Evolutionary conservation across 345 rosid species (phyloP), one percentile per base, ranked within the genome.

Genomic region (Triadica sebifera): DNA sequence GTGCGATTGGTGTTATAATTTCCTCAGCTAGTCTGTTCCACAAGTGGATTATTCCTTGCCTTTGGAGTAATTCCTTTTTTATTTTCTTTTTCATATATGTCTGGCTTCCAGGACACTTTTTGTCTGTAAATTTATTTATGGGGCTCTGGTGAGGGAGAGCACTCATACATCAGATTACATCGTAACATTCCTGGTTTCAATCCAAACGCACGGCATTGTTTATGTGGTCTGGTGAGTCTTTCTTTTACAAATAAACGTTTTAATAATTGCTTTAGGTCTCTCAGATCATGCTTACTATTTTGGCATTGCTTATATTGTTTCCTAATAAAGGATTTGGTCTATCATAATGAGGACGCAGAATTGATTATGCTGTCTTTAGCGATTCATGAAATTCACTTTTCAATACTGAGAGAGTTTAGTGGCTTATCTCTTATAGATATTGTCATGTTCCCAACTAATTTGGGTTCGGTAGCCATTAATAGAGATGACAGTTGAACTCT

Each of bases 381-480:
- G 39, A 93, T 98, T 25, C 99, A 96, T 65, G 99, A 96, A 87
- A 77, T 96, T 88, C 98, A 96, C 87, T 96, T 96, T 81, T 96
- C 99, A 73, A 89, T 96, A 67, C 84, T 96, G 76, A 90, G 98
- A 86, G 99, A 96, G 99, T 98, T 96, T 9, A 52, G 80, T 71
- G 20, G 43, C 39, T 47, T 70, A 16, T 46, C 68, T 73, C 68
- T 73, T 38, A 68, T 81, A 65, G 56, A 51, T 67, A 59, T 29
- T n/a, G 41, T 65, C 66, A 34, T 61, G 38, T 43, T 52, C 77
- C 50, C 46, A 72, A 45, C 1, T 16, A 0, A 22, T 6, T 24
- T 57, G 61, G 34, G 34, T 29, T 29, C n/a, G n/a, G n/a, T n/a
- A n/a, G n/a, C n/a, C n/a, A n/a, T n/a, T n/a, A n/a, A n/a, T n/a